Evolutionary conservation across 345 rosid genomes (phyloP).

Genomic region (Eucalyptus sp.): DNA sequence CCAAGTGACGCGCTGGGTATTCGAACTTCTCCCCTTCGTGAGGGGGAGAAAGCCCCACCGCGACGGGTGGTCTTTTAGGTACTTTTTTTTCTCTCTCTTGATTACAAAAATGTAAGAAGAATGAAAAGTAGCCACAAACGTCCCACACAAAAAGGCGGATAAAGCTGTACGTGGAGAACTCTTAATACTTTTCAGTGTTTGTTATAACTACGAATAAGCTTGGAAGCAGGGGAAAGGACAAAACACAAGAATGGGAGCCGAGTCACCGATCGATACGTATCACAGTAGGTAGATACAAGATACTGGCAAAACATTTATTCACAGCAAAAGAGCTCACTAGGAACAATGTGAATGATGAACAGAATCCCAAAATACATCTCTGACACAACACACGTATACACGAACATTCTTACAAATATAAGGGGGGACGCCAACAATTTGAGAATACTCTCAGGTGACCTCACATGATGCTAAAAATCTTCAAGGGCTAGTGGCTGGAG

Average conservation of each 20-base stretch:
- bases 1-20: no score
- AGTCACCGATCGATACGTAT: not conserved
- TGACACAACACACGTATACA: not conserved
- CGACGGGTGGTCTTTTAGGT: no score
- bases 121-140: no score
- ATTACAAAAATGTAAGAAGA: no score
- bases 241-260: not conserved
- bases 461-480: not conserved
- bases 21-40: no score
- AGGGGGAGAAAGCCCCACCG: no score
- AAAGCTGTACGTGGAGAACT: not conserved
- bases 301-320: not conserved
- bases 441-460: not conserved
- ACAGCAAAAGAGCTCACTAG: not conserved
- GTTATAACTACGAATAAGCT: not conserved
- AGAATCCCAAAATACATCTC: not conserved
- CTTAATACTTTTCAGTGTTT: not conserved
- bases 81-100: no score
- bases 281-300: not conserved
- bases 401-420: not conserved
- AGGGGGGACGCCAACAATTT: not conserved
- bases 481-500: constrained; percentile 13
- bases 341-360: not conserved
- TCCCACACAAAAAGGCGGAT: not conserved
- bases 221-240: not conserved